Evolutionary conservation across 2,329 filamentous ascomycete genomes (phyloP), one percentile per base, ranked within the genome.

Genomic region (Sporothrix euskadiensis): DNA sequence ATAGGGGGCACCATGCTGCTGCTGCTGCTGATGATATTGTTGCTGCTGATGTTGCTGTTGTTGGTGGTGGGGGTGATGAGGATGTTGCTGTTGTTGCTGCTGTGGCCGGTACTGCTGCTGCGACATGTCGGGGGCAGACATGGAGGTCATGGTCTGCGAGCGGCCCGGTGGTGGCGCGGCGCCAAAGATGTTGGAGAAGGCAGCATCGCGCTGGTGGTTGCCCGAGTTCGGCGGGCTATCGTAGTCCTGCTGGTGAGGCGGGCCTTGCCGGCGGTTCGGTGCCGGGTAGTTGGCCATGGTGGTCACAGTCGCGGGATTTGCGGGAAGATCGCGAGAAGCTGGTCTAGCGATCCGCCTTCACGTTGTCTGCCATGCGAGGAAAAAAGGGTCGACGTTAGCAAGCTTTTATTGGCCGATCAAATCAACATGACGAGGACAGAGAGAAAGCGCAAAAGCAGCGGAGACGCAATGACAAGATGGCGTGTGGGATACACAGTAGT

Each of bases 171-270:
- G 94, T 76, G 93, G 94, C 76, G 93, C 88, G 76, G 90, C 90
- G 78, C 95, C 96, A 81, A 98, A 99, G 80, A 98, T 98, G 83
- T 95, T 95, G 77, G 92, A 94, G 83, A 97, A 99, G 77, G 95
- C 96, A 78, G 94, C 93, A 88, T 99, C 94, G 84, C 96, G 92
- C 83, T 96, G 93, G 79, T 86, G 86, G 80, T 87, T 86, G 76
- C 85, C 84, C 72, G 84, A 80, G 4, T 59, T 66, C 4, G 71
- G 66, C 2, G 41, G 49, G 32, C 82, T 80, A 74, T 86, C 85
- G 85, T 88, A 86, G 77, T 86, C 83, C 73, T 83, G 82, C 69
- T 82, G 82, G 77, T 81, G 83, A 52, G 82, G 82, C 41, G 79
- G 76, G 35, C 71, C 65, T 39, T 78, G 79, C 74, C 79, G 80